phyloP scores from a whole-genome alignment of 257 asterid species.

The Petrea volubilis region DNA sequence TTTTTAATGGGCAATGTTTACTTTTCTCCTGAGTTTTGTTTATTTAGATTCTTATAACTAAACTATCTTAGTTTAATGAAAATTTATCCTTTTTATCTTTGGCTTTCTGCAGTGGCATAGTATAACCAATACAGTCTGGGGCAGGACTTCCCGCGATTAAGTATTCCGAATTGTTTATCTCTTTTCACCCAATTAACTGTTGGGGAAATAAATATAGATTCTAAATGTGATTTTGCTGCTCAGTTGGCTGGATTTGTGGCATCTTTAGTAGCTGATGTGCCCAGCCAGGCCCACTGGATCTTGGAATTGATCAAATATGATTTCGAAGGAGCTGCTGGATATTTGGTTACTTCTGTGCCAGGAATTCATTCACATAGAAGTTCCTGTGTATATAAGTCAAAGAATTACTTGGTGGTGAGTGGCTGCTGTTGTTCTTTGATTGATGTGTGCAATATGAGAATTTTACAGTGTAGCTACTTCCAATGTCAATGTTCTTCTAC shows the following conservation, averaged over 20 bases:
- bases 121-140: conserved; percentile 91
- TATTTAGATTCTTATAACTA: not conserved
- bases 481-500: not conserved
- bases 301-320: conserved; percentile 70
- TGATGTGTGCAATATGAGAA: conserved; percentile 12
- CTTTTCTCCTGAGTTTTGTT: conserved; percentile 1
- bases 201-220: conserved; percentile 37
- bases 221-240: conserved; percentile 73
- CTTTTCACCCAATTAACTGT: conserved; percentile 62
- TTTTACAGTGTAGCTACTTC: conserved; percentile 5
- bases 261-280: conserved; percentile 67
- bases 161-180: conserved; percentile 52
- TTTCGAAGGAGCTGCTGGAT: conserved; percentile 62
- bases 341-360: conserved; percentile 82
- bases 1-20: not conserved
- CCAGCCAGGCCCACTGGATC: conserved; percentile 83
- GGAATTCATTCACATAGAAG: conserved; percentile 66
- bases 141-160: conserved; percentile 82
- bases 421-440: conserved; percentile 14
- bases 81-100: conserved; percentile 22
- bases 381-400: conserved; percentile 48
- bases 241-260: conserved; percentile 88
- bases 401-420: conserved; percentile 55
- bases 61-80: not conserved
- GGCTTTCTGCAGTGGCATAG: conserved; percentile 69